Evolutionary conservation across 768 basidiomycete genomes (phyloP), one percentile per base, ranked within the genome.

Genomic region (Auriscalpium vulgare): DNA sequence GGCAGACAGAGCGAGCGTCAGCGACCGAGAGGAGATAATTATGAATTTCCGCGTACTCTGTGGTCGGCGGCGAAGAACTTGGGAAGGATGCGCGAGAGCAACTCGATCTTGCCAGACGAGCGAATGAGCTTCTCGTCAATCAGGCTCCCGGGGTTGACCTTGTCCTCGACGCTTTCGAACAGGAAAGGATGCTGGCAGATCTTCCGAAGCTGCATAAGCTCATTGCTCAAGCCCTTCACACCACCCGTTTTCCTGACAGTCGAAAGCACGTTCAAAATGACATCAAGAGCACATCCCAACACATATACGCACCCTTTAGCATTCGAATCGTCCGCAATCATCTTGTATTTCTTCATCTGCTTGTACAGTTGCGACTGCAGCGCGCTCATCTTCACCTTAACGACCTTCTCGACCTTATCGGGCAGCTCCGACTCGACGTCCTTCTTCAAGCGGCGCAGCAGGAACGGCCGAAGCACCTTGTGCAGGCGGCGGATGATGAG

Each of bases 331-430:
- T 88, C 83, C 6, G 93, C 92, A 65, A 91, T 91, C 85, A 95
- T 95, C 76, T 97, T 97, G 73, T 89, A 87, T 76, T 95, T 92
- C 79, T 95, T 93, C 88, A 97, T 94, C 74, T 94, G 93, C 74
- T 92, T 89, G 73, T 97, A 97, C 58, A 97, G 72, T 73, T 93
- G 91, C 66, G 80, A 83, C 72, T 97, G 95, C 66, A 97, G 70
- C 14, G 86, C 89, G 61, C 88, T 91, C 94, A 95, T 95, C 69
- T 90, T 81, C 63, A 95, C 83, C 76, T 95, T 97, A 75, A 97
- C 92, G 59, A 97, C 90, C 77, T 94, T 95, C 78, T 97, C 95
- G 36, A 95, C 91, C 77, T 97, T 97, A 70, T 97, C 93, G 2
- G 95, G 95, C 63, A 97, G 70, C 72, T 97, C 94, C 61, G 84